phyloP scores from a whole-genome alignment of 192 early-diverging fungal genomes.

The Helicostylum pulchrum region DNA sequence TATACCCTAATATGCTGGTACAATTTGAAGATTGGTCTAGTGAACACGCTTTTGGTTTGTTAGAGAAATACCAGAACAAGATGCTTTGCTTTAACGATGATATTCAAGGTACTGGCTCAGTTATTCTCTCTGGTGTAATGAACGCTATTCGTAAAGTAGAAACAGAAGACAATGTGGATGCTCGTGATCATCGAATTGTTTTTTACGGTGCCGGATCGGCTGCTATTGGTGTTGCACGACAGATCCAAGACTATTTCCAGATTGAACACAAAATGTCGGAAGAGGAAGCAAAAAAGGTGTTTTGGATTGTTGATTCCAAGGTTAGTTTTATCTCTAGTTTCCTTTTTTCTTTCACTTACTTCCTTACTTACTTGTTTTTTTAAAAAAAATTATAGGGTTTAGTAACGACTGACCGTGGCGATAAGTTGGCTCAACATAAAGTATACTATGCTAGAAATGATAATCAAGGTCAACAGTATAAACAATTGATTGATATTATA shows the following conservation, averaged over 20 bases:
- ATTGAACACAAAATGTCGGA: constrained; percentile 73
- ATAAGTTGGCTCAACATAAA: constrained; percentile 80
- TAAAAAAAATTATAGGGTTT: constrained; percentile 53
- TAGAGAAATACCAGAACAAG: constrained; percentile 74
- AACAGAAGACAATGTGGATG: constrained; percentile 58
- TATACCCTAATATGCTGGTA: constrained; percentile 82
- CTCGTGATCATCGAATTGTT: constrained; percentile 80
- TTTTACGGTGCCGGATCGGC: constrained; percentile 97
- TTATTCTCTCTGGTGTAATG: constrained; percentile 91
- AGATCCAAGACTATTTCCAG: constrained; percentile 80
- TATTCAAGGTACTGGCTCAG: constrained; percentile 92
- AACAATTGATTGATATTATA: constrained; percentile 69
- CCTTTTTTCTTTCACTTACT: too few relatives aligned
- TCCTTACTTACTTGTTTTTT: too few relatives aligned
- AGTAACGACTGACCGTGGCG: constrained; percentile 85
- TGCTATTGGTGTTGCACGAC: constrained; percentile 92
- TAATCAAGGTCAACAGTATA: constrained; percentile 75
- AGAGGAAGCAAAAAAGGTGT: constrained; percentile 65
- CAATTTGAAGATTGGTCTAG: constrained; percentile 98
- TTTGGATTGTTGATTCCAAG: constrained; percentile 91
- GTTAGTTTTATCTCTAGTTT: too few relatives aligned
- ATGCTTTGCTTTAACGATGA: constrained; percentile 95
- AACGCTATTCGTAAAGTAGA: constrained; percentile 68
- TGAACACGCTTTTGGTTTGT: constrained; percentile 83
- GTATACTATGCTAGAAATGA: constrained; percentile 84